Percentiles rank a stretch among this genome's conserved stretches.
Evolutionary conservation across 495 filamentous ascomycete species (phyloP).

Genomic region (Penicillium riverlandense): DNA sequence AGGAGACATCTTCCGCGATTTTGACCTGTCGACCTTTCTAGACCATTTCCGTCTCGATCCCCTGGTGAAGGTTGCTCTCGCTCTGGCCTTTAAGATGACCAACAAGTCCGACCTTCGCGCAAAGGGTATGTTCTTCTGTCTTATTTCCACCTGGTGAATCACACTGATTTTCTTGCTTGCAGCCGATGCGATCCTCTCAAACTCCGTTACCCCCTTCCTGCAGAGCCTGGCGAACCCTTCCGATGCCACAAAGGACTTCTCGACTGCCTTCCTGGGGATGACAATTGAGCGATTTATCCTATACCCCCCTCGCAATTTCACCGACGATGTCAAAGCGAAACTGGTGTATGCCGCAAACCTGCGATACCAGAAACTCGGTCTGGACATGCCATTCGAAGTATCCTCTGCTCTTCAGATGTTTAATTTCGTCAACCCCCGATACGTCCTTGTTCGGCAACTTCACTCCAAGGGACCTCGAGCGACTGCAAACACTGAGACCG

Average conservation of each 20-base stretch:
- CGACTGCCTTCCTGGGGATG: conserved; percentile 58
- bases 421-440: conserved; percentile 56
- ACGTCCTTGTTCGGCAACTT: conserved; percentile 67
- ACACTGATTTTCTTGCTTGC: conserved; percentile 23
- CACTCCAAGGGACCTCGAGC: conserved; percentile 62
- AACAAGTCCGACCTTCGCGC: conserved; percentile 72
- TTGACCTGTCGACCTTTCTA: conserved; percentile 87
- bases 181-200: conserved; percentile 80
- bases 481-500: conserved; percentile 46
- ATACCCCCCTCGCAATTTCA: conserved; percentile 75
- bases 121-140: conserved; percentile 59
- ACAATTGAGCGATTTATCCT: conserved; percentile 77
- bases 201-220: conserved; percentile 67
- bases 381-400: conserved; percentile 62
- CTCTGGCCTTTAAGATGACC: conserved; percentile 77
- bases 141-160: conserved; percentile 5
- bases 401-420: conserved; percentile 67
- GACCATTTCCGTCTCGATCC: conserved; percentile 90
- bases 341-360: conserved; percentile 58
- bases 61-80: conserved; percentile 78
- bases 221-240: conserved; percentile 55
- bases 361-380: conserved; percentile 56
- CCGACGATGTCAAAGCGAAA: conserved; percentile 61
- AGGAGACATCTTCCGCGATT: conserved; percentile 87
- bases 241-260: conserved; percentile 55